phyloP scores from a whole-genome alignment of 1,284 basidiomycete genomes.

The Boletus semigastroideus region DNA sequence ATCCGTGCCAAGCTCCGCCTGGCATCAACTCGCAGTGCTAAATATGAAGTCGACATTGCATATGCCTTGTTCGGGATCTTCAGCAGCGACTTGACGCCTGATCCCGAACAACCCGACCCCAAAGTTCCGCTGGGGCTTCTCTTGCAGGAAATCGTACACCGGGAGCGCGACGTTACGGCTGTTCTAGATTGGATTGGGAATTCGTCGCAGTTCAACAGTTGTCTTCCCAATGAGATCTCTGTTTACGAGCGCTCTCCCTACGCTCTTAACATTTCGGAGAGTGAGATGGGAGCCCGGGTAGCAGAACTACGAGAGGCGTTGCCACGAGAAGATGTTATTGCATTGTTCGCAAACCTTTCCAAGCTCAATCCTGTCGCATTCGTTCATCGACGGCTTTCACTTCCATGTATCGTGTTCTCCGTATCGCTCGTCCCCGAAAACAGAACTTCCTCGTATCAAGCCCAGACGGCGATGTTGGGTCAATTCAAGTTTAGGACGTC shows the following conservation, averaged over 20 bases:
- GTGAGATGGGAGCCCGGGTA: background rate
- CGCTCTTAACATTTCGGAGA: background rate
- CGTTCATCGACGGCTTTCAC: background rate
- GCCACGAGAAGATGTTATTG: background rate
- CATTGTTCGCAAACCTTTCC: background rate
- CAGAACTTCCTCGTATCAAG: background rate
- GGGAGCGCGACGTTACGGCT: slow-evolving; percentile 5
- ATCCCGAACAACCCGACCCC: slow-evolving; percentile 1
- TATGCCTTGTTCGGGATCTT: slow-evolving; percentile 10
- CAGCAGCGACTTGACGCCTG: slow-evolving; percentile 1
- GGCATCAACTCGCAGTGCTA: slow-evolving; percentile 4
- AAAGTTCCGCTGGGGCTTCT: slow-evolving; percentile 9
- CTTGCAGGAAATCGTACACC: slow-evolving; percentile 10
- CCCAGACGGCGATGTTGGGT: background rate
- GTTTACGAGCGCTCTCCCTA: slow-evolving; percentile 1
- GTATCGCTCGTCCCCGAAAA: background rate
- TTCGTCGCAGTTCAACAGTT: slow-evolving; percentile 11
- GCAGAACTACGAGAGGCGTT: background rate
- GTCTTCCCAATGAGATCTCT: slow-evolving; percentile 1
- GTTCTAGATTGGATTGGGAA: slow-evolving; percentile 14
- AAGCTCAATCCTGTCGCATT: background rate
- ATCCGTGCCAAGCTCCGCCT: slow-evolving; percentile 9
- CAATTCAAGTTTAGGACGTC: background rate
- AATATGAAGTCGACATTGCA: slow-evolving; percentile 4
- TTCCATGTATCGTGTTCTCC: slow-evolving; percentile 1